Conservation (phyloP, 768 basidiomycete species). For the Macrolepiota fuliginosa region DNA sequence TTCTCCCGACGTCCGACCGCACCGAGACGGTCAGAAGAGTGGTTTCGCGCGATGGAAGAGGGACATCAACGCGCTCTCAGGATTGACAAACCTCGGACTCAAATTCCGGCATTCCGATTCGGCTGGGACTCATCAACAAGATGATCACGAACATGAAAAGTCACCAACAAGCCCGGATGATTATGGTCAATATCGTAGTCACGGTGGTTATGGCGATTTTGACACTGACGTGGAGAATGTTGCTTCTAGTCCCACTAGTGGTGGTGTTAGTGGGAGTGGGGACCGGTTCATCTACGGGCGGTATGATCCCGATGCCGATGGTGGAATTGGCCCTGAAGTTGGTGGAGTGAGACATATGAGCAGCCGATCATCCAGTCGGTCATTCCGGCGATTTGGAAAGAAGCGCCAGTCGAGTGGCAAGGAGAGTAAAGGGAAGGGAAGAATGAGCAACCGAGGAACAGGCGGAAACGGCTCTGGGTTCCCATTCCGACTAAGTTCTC, state of each 20-base stretch:
- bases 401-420: neutral
- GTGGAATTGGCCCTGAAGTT: neutral
- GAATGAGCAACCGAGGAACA: neutral
- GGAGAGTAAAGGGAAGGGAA: neutral
- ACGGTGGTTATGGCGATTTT: slow-evolving; percentile 4
- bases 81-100: slow-evolving; percentile 34
- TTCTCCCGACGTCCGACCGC: neutral
- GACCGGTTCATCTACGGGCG: slow-evolving; percentile 14
- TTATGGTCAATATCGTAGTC: neutral
- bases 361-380: slow-evolving; percentile 4
- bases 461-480: neutral
- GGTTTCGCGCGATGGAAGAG: slow-evolving; percentile 44
- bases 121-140: neutral
- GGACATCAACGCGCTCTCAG: slow-evolving; percentile 34
- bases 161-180: slow-evolving; percentile 18
- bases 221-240: slow-evolving; percentile 9
- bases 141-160: slow-evolving; percentile 7
- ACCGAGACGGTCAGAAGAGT: slow-evolving; percentile 30
- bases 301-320: slow-evolving; percentile 2
- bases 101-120: slow-evolving; percentile 38
- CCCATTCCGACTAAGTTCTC: slow-evolving; percentile 1
- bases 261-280: slow-evolving; percentile 15
- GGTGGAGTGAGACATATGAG: neutral
- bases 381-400: neutral
- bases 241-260: neutral